Conservation (phyloP, 257 asterid genomes). For the Lavandula angustifolia region DNA sequence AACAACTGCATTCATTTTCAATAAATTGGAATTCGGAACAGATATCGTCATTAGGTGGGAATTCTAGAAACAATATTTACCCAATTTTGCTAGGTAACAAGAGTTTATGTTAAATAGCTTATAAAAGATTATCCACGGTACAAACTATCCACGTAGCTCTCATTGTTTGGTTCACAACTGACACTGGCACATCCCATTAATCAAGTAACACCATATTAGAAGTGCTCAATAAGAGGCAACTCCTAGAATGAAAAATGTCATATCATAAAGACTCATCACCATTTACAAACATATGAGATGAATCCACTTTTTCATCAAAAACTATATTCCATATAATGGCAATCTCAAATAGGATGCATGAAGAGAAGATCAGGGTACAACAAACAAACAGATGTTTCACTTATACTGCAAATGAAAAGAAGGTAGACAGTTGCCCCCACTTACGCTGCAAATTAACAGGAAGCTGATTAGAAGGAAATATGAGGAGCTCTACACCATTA, state of each 20-base stretch:
- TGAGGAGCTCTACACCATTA: constrained; percentile 79
- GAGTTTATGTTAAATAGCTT: constrained; percentile 10
- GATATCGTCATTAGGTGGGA: constrained; percentile 3
- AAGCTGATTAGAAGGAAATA: constrained; percentile 84
- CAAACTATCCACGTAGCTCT: constrained; percentile 11
- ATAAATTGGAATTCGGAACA: constrained; percentile 5
- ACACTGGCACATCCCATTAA: constrained; percentile 2
- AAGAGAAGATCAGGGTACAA: constrained; percentile 13
- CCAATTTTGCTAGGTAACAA: constrained; percentile 20
- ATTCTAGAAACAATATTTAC: constrained; percentile 12
- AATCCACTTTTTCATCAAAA: constrained; percentile 17
- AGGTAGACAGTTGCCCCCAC: constrained; percentile 33
- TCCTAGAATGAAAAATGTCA: constrained; percentile 15
- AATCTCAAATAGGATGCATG: constrained; percentile 16
- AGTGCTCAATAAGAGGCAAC: constrained; percentile 23
- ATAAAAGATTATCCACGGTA: constrained; percentile 4
- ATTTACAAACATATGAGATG: constrained; percentile 20
- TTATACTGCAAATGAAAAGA: constrained; percentile 69
- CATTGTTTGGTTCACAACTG: neutral
- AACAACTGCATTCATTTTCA: no score
- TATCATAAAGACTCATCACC: neutral
- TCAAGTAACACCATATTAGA: constrained; percentile 16
- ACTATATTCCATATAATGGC: neutral
- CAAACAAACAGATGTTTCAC: constrained; percentile 28
- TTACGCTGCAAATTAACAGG: constrained; percentile 81